phyloP scores from a whole-genome alignment of 177 flowering plant genomes.

The Vitis hybrid region DNA sequence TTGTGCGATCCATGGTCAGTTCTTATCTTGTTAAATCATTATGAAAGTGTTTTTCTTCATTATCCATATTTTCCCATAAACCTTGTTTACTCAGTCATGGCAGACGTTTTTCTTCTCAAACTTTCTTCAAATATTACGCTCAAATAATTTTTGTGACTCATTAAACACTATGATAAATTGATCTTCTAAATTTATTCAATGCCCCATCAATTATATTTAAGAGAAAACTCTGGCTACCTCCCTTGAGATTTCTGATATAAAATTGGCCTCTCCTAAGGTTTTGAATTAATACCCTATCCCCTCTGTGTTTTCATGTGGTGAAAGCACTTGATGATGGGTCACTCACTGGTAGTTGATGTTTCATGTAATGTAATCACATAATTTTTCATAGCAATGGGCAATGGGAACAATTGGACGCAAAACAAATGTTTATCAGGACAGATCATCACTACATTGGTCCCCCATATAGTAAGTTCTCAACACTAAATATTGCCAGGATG shows the following conservation, averaged over 20 bases:
- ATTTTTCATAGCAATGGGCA: too few relatives aligned
- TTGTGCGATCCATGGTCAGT: slow-evolving; percentile 97
- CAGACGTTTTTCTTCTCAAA: background rate
- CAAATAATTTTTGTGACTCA: background rate
- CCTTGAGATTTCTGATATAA: too few relatives aligned
- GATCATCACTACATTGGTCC: too few relatives aligned
- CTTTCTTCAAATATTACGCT: too few relatives aligned
- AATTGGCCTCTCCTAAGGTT: too few relatives aligned
- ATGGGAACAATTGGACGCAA: too few relatives aligned
- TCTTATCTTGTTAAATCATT: background rate
- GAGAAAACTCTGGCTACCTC: background rate
- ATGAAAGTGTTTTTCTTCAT: background rate
- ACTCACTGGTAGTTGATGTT: background rate
- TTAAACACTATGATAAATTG: background rate
- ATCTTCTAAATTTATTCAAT: background rate
- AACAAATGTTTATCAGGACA: too few relatives aligned
- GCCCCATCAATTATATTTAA: background rate
- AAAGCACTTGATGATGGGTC: background rate
- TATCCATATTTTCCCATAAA: background rate
- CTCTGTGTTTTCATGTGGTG: background rate
- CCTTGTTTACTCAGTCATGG: background rate
- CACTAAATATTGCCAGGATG: too few relatives aligned
- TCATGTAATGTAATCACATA: too few relatives aligned
- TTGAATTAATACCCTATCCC: background rate
- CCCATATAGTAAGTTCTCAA: too few relatives aligned